A percentile compares a stretch with the other conserved stretches of the same genome.
phyloP scores from a whole-genome alignment of 306 rosid genomes.

The Sophora flavescens region DNA sequence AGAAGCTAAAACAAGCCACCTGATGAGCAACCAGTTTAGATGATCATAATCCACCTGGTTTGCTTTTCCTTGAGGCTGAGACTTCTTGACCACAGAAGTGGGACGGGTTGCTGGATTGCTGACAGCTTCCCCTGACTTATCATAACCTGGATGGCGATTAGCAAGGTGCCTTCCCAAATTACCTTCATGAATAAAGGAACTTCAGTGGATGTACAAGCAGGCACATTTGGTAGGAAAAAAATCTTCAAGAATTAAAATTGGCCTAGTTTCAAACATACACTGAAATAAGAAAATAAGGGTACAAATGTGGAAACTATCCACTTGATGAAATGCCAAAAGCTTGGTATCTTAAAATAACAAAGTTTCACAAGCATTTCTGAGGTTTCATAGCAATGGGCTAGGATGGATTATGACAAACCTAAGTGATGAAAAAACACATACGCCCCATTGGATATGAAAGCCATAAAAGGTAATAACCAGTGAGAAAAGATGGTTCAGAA shows the following conservation, averaged over 20 bases:
- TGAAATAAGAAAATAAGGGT: conserved; percentile 19
- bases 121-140: conserved; percentile 74
- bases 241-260: conserved; percentile 9
- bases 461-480: conserved; percentile 24
- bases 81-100: conserved; percentile 60
- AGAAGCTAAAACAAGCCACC: conserved; percentile 87
- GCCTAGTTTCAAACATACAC: conserved; percentile 24
- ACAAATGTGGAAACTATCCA: background rate
- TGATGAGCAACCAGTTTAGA: conserved; percentile 89
- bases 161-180: conserved; percentile 94
- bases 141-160: conserved; percentile 95
- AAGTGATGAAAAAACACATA: background rate
- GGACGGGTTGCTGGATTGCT: conserved; percentile 61
- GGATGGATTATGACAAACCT: background rate
- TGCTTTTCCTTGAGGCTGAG: conserved; percentile 72
- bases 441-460: background rate
- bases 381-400: conserved; percentile 16
- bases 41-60: conserved; percentile 83
- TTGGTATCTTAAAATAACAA: conserved; percentile 34
- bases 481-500: conserved; percentile 20
- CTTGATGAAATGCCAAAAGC: conserved; percentile 18
- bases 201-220: conserved; percentile 25
- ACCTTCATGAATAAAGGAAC: conserved; percentile 62
- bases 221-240: background rate
- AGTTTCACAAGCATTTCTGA: background rate